Base-by-base conservation (phyloP, 768 basidiomycete species). In the Rossbeevera mucosa region DNA sequence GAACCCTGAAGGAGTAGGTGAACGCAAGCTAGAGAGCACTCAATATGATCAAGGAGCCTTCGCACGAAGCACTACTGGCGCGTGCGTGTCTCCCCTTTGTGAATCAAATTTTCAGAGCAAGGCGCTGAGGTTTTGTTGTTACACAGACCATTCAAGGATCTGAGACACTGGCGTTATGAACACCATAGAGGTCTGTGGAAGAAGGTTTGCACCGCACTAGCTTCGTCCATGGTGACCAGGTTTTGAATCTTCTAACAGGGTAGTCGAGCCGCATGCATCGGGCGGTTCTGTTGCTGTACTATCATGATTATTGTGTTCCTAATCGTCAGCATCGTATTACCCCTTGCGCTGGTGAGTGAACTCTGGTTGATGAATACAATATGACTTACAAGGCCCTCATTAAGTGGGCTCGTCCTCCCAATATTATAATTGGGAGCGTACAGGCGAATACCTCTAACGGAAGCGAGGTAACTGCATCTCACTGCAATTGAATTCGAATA, bases 371-470 rank as follows among this genome's bases (percentile, higher is more conserved):
- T 26, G 44, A 30, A 33, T 7, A 8, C n/a, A 28, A 22, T 24
- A 7, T 42, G 14, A 47, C 50, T 56, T 1, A 63, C 38, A n/a
- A 20, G 26, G 9, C 28, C 21, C 20, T 49, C 43, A 13, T 47
- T 45, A 44, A 92, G 90, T 93, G 86, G 85, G 76, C 86, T 46
- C 79, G 82, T 26, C 90, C 90, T 21, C 91, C 90, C 1, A 76
- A 81, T 54, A 71, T 92, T 45, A 63, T 64, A 22, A 73, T 93
- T 52, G 83, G 84, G 13, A 59, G 66, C 26, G 77, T 81, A 22
- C 64, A 70, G 44, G 16, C 64, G 11, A 68, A 28, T 18, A 12
- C 75, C 5, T 64, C 70, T 21, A 64, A 73, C 16, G 65, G 69
- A 40, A 80, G 75, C 63, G 67, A 75, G 48, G 84, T 85, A 60